phyloP scores from a whole-genome alignment of 2,329 filamentous ascomycete genomes.

The Fusarium sp. region DNA sequence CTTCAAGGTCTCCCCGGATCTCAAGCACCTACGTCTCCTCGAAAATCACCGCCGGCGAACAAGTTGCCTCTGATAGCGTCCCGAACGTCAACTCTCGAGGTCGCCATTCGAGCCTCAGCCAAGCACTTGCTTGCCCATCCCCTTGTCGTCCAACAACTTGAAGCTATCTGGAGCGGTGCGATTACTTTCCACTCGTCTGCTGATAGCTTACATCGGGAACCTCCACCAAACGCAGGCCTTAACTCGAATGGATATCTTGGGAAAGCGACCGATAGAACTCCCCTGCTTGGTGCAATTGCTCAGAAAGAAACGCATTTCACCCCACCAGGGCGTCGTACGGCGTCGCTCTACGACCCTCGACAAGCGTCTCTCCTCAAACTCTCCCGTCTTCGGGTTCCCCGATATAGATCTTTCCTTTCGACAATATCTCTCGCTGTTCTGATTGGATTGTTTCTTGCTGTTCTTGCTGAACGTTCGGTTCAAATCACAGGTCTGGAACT shows the following conservation, averaged over 20 bases:
- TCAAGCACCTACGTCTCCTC: slow-evolving; percentile 47
- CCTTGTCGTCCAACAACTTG: slow-evolving; percentile 91
- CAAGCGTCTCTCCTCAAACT: slow-evolving; percentile 93
- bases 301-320: slow-evolving; percentile 46
- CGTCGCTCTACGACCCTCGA: slow-evolving; percentile 87
- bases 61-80: slow-evolving; percentile 67
- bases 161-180: slow-evolving; percentile 95
- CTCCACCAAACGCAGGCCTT: slow-evolving; percentile 39
- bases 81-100: slow-evolving; percentile 88
- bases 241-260: slow-evolving; percentile 39
- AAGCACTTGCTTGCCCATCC: slow-evolving; percentile 94
- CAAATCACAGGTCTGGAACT: slow-evolving; percentile 87
- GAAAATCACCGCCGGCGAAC: slow-evolving; percentile 49
- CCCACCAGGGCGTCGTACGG: slow-evolving; percentile 71
- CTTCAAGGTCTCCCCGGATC: slow-evolving; percentile 77
- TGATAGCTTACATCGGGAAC: slow-evolving; percentile 79
- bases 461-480: slow-evolving; percentile 78
- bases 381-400: slow-evolving; percentile 87
- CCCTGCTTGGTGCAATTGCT: slow-evolving; percentile 55
- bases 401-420: slow-evolving; percentile 90
- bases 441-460: slow-evolving; percentile 84
- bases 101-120: slow-evolving; percentile 90
- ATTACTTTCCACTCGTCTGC: slow-evolving; percentile 93
- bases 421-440: slow-evolving; percentile 87
- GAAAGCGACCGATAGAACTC: slow-evolving; percentile 59